Conservation (phyloP, 176 grass and related monocot species). For the Aegilops speltoides region DNA sequence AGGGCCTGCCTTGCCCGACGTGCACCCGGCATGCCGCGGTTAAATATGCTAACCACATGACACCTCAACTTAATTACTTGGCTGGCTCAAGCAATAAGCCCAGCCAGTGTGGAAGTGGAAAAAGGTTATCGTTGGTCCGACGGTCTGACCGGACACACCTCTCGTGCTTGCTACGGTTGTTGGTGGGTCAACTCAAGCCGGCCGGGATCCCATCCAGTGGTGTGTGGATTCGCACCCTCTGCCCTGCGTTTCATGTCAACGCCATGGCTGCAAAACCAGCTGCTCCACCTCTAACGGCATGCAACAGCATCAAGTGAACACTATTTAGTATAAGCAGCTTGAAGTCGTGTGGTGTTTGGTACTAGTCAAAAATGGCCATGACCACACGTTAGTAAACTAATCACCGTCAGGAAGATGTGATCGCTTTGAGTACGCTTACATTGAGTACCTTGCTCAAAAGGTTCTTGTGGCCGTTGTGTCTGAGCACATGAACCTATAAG, state of each 20-base stretch:
- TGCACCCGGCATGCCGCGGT: not conserved
- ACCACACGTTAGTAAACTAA: not conserved
- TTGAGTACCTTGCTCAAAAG: constrained; percentile 28
- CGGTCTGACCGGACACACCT: not conserved
- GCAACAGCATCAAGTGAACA: not conserved
- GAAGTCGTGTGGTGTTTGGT: not conserved
- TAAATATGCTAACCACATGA: not conserved
- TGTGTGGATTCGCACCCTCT: not conserved
- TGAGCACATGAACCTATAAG: not conserved
- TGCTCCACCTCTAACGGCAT: not conserved
- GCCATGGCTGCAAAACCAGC: not conserved
- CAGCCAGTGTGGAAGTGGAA: no score
- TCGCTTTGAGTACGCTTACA: not conserved
- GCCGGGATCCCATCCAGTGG: not conserved
- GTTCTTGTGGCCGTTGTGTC: constrained; percentile 27
- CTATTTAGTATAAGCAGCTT: not conserved
- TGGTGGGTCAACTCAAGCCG: not conserved
- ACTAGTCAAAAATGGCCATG: constrained; percentile 19
- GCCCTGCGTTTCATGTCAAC: not conserved
- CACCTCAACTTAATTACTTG: not conserved
- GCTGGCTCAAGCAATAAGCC: not conserved
- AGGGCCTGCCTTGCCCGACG: not conserved
- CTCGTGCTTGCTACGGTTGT: not conserved
- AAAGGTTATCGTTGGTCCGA: not conserved
- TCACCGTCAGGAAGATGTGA: not conserved